phyloP scores from a whole-genome alignment of 495 filamentous ascomycete species.

The Cercophora newfieldiana region DNA sequence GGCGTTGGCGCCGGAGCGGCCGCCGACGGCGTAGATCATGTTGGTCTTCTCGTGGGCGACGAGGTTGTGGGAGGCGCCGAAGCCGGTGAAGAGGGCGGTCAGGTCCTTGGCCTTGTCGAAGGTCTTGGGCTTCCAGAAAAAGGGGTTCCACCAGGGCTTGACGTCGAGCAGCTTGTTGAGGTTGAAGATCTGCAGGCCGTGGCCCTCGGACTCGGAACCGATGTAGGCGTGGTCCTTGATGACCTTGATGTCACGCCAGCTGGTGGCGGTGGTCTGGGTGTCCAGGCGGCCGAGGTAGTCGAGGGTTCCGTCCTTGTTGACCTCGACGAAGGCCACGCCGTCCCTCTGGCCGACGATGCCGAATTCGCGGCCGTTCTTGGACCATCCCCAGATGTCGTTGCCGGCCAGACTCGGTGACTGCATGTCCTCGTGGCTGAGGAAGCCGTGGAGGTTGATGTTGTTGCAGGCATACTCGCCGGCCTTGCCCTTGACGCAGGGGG shows the following conservation, averaged over 20 bases:
- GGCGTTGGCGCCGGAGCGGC: constrained; percentile 44
- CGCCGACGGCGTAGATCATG: constrained; percentile 50
- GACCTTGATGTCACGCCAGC: constrained; percentile 49
- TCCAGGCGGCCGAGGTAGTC: constrained; percentile 51
- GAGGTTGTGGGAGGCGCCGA: constrained; percentile 30
- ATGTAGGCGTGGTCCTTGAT: constrained; percentile 46
- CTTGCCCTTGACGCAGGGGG: constrained; percentile 13
- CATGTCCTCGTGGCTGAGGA: constrained; percentile 32
- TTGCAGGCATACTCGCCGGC: constrained; percentile 33
- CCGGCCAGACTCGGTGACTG: constrained; percentile 23
- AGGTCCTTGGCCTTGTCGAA: constrained; percentile 26
- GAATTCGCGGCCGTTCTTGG: constrained; percentile 47
- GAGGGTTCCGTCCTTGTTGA: constrained; percentile 42
- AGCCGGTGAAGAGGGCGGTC: constrained; percentile 24
- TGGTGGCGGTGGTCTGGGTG: constrained; percentile 29
- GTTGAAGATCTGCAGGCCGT: constrained; percentile 52
- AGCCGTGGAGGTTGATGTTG: constrained; percentile 53
- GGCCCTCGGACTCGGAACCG: constrained; percentile 44
- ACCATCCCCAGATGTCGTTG: constrained; percentile 50
- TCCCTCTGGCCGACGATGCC: constrained; percentile 49
- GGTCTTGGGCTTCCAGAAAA: constrained; percentile 18
- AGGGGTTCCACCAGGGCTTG: constrained; percentile 22
- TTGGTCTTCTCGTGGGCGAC: constrained; percentile 52
- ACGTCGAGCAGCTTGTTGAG: constrained; percentile 39
- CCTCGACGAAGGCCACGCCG: constrained; percentile 35